Base-by-base conservation (phyloP, 2,329 filamentous ascomycete species). In the Alternaria longipes region DNA sequence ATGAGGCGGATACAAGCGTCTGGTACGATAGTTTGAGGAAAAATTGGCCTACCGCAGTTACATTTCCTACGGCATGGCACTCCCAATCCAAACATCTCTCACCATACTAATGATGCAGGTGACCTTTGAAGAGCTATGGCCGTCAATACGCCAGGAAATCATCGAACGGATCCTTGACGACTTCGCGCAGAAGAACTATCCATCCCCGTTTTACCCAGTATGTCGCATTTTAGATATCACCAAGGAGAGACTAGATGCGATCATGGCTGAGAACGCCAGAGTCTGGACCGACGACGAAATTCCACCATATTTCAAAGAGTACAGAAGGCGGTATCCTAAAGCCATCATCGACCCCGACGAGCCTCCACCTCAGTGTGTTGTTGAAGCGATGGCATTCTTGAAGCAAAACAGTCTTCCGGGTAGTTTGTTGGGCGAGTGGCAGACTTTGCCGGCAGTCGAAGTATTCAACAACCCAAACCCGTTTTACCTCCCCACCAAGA, bases 101-200 rank as follows among this genome's bases (percentile, higher is more conserved):
- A 44, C 34, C 2, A 40, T 54, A 16, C 59, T 51, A 22, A 36
- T 24, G 30, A 50, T 38, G 30, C 7, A 68, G 65, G 49, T 71
- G 24, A 8, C 40, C 3, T 70, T 73, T 45, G 16, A 30, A n/a
- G 57, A 44, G 8, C 63, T 71, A 14, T 71, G 59, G 34, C 50
- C 30, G 20, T 65, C 67, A 12, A 47, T 73, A n/a, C 65, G 68
- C 18, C 58, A 66, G 26, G 54, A 41, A 7, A 71, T 74, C 44
- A 69, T 74, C 38, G 55, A 64, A 1, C 28, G 63, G 28, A 69
- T 73, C 11, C 41, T 24, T n/a, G 54, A 58, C 2, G 65, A 67
- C 18, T 54, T 54, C 16, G 16, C 47, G 16, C 8, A n/a, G 1
- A 36, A 36, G 14, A 44, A 24, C 14, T 68, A 65, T 36, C 14